These are phyloP conservation scores for Cyberlindnera sargentensis DNA, from an alignment of 805 yeast species.

Conservation along the genomic window DNA sequence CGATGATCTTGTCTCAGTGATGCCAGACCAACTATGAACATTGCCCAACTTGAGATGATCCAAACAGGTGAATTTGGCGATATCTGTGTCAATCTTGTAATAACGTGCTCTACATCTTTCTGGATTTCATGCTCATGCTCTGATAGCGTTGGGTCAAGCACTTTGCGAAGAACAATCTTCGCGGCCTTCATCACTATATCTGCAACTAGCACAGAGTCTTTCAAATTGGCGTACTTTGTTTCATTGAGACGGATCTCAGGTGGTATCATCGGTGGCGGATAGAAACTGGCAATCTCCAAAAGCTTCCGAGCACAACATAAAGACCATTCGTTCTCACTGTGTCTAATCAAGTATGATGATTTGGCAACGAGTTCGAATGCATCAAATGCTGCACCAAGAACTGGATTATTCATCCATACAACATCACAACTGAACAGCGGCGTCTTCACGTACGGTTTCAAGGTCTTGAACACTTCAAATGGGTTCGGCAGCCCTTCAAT, in stretches of 20 bases:
- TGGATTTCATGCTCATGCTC: conserved; percentile 8
- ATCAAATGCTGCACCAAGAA: conserved; percentile 31
- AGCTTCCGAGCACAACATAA: conserved; percentile 8
- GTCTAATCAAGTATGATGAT: conserved; percentile 25
- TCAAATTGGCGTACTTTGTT: conserved; percentile 8
- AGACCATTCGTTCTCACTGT: conserved; percentile 6
- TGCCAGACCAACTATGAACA: conserved; percentile 14
- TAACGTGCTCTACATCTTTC: conserved; percentile 5
- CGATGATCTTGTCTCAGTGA: conserved; percentile 7
- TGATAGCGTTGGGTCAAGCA: conserved; percentile 3
- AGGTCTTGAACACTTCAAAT: conserved; percentile 29
- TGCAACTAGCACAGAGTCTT: conserved; percentile 14
- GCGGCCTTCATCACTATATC: conserved; percentile 17
- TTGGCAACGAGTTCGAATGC: conserved; percentile 31
- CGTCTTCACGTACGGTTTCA: conserved; percentile 25
- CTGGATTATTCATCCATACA: conserved; percentile 39
- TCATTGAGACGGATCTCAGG: conserved; percentile 8
- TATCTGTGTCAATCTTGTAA: conserved; percentile 5
- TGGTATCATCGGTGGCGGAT: conserved; percentile 17
- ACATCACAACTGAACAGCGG: conserved; percentile 32
- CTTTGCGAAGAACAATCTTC: conserved; percentile 14
- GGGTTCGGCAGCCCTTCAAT: conserved; percentile 35
- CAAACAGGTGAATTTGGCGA: conserved; percentile 5
- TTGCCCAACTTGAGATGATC: conserved; percentile 12
- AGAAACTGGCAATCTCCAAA: conserved; percentile 12